phyloP scores from a whole-genome alignment of 768 basidiomycete species.

The Ramaria sp. region DNA sequence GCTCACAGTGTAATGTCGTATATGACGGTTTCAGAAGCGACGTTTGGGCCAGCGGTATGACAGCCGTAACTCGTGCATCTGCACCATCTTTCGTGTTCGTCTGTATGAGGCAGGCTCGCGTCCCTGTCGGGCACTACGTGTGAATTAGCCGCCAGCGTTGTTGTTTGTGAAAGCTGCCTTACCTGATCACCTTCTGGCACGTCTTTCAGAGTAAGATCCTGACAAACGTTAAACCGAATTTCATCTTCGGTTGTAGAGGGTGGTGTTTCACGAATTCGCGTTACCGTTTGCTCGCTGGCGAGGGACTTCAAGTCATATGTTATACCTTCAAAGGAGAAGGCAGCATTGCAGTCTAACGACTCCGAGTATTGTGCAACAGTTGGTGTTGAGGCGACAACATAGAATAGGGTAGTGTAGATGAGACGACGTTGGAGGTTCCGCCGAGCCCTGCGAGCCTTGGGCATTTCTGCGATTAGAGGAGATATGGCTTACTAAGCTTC shows the following conservation, averaged over 20 bases:
- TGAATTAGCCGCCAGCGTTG: neutral
- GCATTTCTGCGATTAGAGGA: neutral
- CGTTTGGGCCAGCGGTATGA: conserved; percentile 60
- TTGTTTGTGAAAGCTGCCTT: conserved; percentile 15
- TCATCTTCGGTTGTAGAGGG: conserved; percentile 53
- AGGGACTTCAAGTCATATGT: conserved; percentile 55
- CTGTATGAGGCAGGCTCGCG: conserved; percentile 64
- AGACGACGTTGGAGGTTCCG: neutral
- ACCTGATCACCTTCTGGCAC: conserved; percentile 60
- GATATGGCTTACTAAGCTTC: neutral
- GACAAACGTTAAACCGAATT: conserved; percentile 59
- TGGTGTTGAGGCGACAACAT: conserved; percentile 13
- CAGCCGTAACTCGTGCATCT: conserved; percentile 51
- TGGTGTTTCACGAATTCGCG: conserved; percentile 43
- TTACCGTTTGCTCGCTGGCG: conserved; percentile 37
- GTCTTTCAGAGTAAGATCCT: conserved; percentile 37
- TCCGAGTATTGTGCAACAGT: conserved; percentile 8
- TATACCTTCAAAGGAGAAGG: conserved; percentile 21
- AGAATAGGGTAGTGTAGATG: conserved; percentile 9
- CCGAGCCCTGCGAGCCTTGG: neutral
- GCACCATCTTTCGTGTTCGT: conserved; percentile 46
- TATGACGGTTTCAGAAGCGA: conserved; percentile 20
- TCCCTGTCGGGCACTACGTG: conserved; percentile 52
- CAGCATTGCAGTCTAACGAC: conserved; percentile 33
- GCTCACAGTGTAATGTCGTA: conserved; percentile 28